These are phyloP conservation scores for Candida sphagnicola DNA, from an alignment of 805 yeast species.

Conservation along the genomic window DNA sequence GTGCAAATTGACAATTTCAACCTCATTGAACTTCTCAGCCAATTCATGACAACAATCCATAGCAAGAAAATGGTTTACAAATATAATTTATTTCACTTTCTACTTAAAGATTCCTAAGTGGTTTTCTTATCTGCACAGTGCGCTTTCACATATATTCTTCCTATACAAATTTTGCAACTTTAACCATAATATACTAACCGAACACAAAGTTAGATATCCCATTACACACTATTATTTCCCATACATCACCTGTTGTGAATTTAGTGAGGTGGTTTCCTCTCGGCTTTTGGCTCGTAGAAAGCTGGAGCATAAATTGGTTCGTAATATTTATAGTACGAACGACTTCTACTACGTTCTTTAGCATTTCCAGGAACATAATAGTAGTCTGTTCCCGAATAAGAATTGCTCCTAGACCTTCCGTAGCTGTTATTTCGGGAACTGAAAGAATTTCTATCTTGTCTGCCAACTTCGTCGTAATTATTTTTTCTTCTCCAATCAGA, in stretches of 20 bases:
- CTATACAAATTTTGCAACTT: too few species aligned
- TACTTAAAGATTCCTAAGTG: too few species aligned
- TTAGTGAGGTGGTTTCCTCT: not conserved
- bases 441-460: not conserved
- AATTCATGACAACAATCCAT: constrained; percentile 4
- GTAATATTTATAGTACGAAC: not conserved
- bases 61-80: not conserved
- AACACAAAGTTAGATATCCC: too few species aligned
- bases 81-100: not conserved
- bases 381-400: not conserved
- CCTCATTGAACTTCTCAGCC: not conserved
- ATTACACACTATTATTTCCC: too few species aligned
- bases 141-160: too few species aligned
- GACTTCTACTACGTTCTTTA: not conserved
- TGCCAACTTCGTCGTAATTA: not conserved
- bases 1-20: not conserved
- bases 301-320: not conserved
- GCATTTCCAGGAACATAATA: not conserved
- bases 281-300: not conserved
- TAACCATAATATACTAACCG: too few species aligned
- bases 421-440: not conserved
- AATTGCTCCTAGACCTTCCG: not conserved
- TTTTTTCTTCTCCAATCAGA: not conserved
- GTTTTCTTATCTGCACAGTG: too few species aligned
- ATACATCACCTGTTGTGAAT: too few species aligned